phyloP scores from a whole-genome alignment of 78 protist genomes.

The Pelomyxa schiedti region DNA sequence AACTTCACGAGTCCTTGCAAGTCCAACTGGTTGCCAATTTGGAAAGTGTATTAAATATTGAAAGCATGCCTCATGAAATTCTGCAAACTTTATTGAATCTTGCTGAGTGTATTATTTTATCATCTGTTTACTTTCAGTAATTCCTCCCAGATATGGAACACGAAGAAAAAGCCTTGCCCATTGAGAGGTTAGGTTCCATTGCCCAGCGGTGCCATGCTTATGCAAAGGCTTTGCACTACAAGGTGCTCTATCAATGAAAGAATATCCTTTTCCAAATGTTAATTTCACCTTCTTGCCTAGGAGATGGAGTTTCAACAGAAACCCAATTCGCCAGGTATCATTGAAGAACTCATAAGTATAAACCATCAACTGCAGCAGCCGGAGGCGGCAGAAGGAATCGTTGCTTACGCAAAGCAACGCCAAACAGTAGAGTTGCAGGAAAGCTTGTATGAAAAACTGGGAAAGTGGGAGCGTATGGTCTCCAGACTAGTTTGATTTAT shows the following conservation, averaged over 20 bases:
- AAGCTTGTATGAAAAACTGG: slow-evolving; percentile 88
- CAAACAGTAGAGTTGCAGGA: slow-evolving; percentile 55
- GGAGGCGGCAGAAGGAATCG: slow-evolving; percentile 90
- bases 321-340: slow-evolving; percentile 10
- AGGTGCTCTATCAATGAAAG: too few species aligned
- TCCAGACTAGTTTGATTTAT: too few species aligned
- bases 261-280: too few species aligned
- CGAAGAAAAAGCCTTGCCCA: slow-evolving; percentile 70
- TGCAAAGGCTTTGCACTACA: slow-evolving; percentile 95
- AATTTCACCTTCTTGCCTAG: too few species aligned
- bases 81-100: slow-evolving; percentile 76
- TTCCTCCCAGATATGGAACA: neutral
- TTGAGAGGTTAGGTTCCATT: slow-evolving; percentile 68
- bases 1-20: slow-evolving; percentile 56
- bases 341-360: slow-evolving; percentile 80
- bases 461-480: slow-evolving; percentile 91
- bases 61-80: slow-evolving; percentile 77
- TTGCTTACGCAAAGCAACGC: slow-evolving; percentile 48
- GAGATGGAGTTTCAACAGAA: slow-evolving; percentile 59
- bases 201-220: slow-evolving; percentile 88
- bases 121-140: neutral
- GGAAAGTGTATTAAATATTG: slow-evolving; percentile 37
- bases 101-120: slow-evolving; percentile 89
- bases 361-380: slow-evolving; percentile 84
- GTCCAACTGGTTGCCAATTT: slow-evolving; percentile 29